phyloP scores from a whole-genome alignment of 1,284 basidiomycete species.

The Gomphus bonarii region DNA sequence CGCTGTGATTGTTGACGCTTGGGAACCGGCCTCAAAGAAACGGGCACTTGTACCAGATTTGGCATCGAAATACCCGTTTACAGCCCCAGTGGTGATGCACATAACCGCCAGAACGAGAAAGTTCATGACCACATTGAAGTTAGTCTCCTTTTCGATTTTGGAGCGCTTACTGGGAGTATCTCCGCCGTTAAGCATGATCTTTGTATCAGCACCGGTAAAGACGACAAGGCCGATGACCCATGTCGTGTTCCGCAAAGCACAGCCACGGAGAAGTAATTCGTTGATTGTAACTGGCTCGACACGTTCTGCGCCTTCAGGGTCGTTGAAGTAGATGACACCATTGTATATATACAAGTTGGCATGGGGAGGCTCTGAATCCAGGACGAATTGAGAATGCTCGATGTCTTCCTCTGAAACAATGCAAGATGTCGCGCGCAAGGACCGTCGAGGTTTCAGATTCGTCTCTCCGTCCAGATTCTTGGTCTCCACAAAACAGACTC shows the following conservation, averaged over 20 bases:
- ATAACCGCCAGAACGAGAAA: slow-evolving; percentile 75
- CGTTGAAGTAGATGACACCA: slow-evolving; percentile 71
- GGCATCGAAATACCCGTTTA: slow-evolving; percentile 66
- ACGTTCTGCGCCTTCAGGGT: slow-evolving; percentile 40
- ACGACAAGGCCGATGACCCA: slow-evolving; percentile 94
- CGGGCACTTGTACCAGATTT: slow-evolving; percentile 56
- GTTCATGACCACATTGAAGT: slow-evolving; percentile 96
- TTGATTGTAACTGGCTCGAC: slow-evolving; percentile 78
- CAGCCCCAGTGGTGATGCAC: slow-evolving; percentile 65
- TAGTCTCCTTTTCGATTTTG: slow-evolving; percentile 98
- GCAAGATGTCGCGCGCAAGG: slow-evolving; percentile 65
- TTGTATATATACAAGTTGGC: slow-evolving; percentile 91
- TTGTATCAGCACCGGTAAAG: slow-evolving; percentile 93
- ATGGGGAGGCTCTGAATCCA: slow-evolving; percentile 91
- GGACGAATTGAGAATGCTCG: slow-evolving; percentile 75
- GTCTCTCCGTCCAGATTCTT: slow-evolving; percentile 98
- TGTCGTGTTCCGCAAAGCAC: slow-evolving; percentile 83
- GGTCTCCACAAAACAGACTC: slow-evolving; percentile 84
- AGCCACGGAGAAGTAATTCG: slow-evolving; percentile 88
- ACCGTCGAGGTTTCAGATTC: slow-evolving; percentile 83
- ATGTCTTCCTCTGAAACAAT: slow-evolving; percentile 87
- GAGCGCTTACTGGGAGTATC: slow-evolving; percentile 87
- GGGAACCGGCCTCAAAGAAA: slow-evolving; percentile 61
- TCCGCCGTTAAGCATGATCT: slow-evolving; percentile 96
- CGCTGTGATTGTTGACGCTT: slow-evolving; percentile 49